Conservation (phyloP, 2,329 filamentous ascomycete genomes). For the Trichoderma endophyticum region DNA sequence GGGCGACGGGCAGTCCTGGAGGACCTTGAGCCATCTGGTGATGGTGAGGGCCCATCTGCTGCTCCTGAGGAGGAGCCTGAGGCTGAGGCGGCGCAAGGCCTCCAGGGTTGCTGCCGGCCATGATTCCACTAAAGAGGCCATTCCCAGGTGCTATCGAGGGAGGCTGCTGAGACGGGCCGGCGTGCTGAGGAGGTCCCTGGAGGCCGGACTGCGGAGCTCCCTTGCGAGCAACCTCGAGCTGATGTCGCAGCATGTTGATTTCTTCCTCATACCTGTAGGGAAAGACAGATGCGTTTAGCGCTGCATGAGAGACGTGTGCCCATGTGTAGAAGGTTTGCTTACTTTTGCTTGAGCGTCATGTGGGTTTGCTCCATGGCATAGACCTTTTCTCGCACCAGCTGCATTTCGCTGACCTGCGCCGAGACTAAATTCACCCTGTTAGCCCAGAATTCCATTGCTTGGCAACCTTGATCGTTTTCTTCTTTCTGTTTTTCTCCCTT, state of each 20-base stretch:
- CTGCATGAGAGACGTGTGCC: neutral
- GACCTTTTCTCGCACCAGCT: constrained; percentile 88
- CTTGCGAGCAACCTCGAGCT: constrained; percentile 74
- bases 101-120: constrained; percentile 82
- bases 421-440: constrained; percentile 59
- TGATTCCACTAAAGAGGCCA: constrained; percentile 92
- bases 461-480: neutral
- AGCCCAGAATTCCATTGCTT: constrained; percentile 19
- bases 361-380: constrained; percentile 90
- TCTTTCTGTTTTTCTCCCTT: neutral
- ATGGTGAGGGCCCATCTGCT: constrained; percentile 50
- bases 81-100: constrained; percentile 78
- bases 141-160: constrained; percentile 89
- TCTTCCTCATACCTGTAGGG: constrained; percentile 83
- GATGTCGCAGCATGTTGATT: constrained; percentile 77
- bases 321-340: constrained; percentile 35
- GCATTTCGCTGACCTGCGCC: constrained; percentile 89
- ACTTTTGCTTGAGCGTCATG: constrained; percentile 88
- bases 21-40: constrained; percentile 70
- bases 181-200: constrained; percentile 68
- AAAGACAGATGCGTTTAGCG: constrained; percentile 16
- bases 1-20: constrained; percentile 59
- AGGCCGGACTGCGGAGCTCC: constrained; percentile 57
- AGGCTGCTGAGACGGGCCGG: constrained; percentile 76
- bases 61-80: constrained; percentile 66